Conservation (phyloP, 805 yeast species). For the Pichia kluyveri region DNA sequence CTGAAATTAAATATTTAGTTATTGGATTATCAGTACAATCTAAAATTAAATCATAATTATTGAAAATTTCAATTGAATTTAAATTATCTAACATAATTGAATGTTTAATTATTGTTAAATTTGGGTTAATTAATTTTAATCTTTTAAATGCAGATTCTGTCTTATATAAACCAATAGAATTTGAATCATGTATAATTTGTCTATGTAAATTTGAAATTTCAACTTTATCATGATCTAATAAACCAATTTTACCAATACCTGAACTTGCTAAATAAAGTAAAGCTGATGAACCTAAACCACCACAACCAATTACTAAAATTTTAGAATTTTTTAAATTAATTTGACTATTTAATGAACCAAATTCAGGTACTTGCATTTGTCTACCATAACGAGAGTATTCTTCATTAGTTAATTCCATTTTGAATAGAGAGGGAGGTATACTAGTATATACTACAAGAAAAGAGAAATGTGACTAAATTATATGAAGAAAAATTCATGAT, state of each 20-base stretch:
- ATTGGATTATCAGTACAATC: constrained; percentile 95
- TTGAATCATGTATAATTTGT: constrained; percentile 71
- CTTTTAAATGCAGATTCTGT: constrained; percentile 67
- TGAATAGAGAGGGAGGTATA: too few species aligned
- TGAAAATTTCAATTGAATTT: constrained; percentile 58
- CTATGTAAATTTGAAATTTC: constrained; percentile 83
- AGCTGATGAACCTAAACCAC: constrained; percentile 94
- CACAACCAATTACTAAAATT: constrained; percentile 86
- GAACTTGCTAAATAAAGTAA: constrained; percentile 76
- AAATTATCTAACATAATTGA: constrained; percentile 39
- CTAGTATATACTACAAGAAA: not conserved
- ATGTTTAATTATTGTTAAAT: constrained; percentile 46
- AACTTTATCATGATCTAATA: constrained; percentile 80
- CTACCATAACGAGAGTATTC: constrained; percentile 87
- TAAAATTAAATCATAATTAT: constrained; percentile 63
- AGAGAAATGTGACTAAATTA: not conserved
- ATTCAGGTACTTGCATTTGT: constrained; percentile 85
- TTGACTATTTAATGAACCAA: constrained; percentile 52
- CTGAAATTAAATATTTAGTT: constrained; percentile 79
- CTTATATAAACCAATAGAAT: constrained; percentile 59
- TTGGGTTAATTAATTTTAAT: constrained; percentile 54
- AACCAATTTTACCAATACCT: constrained; percentile 79
- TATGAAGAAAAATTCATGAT: not conserved
- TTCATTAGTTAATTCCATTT: constrained; percentile 23
- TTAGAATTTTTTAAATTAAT: constrained; percentile 43